These are phyloP conservation scores for Tylopilus felleus DNA, from an alignment of 768 basidiomycete species.

Conservation along the genomic window DNA sequence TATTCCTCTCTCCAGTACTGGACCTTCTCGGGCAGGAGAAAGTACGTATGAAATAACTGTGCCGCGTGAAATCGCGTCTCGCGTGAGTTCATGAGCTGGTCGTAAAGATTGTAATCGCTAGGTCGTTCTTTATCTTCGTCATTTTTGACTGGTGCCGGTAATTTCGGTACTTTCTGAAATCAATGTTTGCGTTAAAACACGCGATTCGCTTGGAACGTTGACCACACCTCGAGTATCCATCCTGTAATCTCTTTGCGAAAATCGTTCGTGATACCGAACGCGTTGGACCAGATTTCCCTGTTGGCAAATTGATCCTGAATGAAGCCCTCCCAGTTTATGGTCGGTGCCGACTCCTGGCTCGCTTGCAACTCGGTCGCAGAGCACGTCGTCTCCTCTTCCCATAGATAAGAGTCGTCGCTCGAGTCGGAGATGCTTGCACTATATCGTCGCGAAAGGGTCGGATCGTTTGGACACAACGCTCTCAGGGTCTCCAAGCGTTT, in stretches of 20 bases:
- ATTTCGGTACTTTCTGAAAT: constrained; percentile 9
- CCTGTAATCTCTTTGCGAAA: constrained; percentile 35
- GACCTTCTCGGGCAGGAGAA: constrained; percentile 35
- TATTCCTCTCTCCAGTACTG: constrained; percentile 9
- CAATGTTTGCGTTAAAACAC: neutral
- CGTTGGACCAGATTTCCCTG: constrained; percentile 14
- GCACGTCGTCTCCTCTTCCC: constrained; percentile 18
- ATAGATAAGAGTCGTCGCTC: constrained; percentile 8
- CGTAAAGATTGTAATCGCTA: constrained; percentile 33
- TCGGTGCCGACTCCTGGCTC: neutral
- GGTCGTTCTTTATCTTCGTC: neutral
- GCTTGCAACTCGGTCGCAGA: constrained; percentile 23
- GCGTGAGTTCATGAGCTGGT: constrained; percentile 51
- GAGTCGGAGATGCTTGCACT: constrained; percentile 11
- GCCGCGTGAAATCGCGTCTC: constrained; percentile 67
- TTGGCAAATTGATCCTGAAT: neutral
- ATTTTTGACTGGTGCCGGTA: neutral
- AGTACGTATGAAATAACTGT: constrained; percentile 57
- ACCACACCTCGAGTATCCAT: constrained; percentile 47
- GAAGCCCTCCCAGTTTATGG: neutral
- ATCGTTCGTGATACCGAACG: constrained; percentile 32
- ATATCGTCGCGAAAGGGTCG: neutral
- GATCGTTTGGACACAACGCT: neutral
- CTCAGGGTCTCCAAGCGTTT: constrained; percentile 6
- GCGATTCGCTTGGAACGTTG: neutral